Evolutionary conservation across 805 yeast genomes (phyloP), one percentile per base, ranked within the genome.

Genomic region (Lachancea dasiensis): DNA sequence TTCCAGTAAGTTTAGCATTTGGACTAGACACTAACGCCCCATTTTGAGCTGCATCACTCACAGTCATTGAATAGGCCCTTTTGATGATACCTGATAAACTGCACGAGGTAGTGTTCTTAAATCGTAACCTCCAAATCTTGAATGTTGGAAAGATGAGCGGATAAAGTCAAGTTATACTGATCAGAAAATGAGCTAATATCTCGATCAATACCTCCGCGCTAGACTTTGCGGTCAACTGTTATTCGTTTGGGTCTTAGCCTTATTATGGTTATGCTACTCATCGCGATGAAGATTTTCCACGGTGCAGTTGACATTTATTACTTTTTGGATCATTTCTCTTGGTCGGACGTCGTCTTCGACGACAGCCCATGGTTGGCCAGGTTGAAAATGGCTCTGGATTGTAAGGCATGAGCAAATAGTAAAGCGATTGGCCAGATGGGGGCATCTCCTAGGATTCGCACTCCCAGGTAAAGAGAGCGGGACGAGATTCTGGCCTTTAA

Each of bases 391-490:
- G 80, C 78, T 51, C 87, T 70, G 22, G 78, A 72, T 53, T 80
- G 82, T 50, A 82, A 65, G 2, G 86, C 87, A 54, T 82, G 90
- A 0, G 90, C 90, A 64, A 82, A 81, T 14, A 80, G 73, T 56
- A 83, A 63, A 1, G 87, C 84, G 35, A 82, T 71, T 0, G 92
- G 92, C 94, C 94, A 83, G 18, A 83, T 81, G 11, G 92, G 92
- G 0, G 89, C 89, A 64, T 83, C 92, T 3, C 87, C 86, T 36
- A 83, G 65, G 21, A 83, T 79, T 49, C 86, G 65, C 9, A 83
- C 83, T 27, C 92, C 94, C 26, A 83, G 60, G 39, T 80, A 78
- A 27, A 83, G 60, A 15, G 79, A 69, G 52, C 78, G 72, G 35
- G 72, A 66, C 14, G 79, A 74, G 36, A 75, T 64, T 53, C 72